Conservation (phyloP, 208 protist species). For the Leptomonas seymouri region DNA sequence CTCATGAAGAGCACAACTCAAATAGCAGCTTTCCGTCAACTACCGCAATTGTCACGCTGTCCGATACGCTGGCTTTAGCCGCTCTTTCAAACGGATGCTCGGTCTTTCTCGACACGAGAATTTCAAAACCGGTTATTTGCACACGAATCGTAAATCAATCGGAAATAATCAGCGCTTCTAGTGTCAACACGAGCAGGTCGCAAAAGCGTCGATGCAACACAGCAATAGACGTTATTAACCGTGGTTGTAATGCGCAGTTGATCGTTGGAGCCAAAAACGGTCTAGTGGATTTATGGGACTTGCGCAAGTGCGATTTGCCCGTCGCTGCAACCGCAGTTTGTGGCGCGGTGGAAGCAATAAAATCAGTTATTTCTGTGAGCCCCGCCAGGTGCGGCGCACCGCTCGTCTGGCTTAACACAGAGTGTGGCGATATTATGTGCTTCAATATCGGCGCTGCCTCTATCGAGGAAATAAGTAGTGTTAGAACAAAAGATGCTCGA, state of each 20-base stretch:
- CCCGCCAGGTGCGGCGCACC: conserved; percentile 22
- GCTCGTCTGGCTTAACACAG: conserved; percentile 38
- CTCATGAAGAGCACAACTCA: not conserved
- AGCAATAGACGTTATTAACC: conserved; percentile 6
- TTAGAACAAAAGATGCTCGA: conserved; percentile 31
- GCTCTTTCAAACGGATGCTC: conserved; percentile 54
- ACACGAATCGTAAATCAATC: conserved; percentile 8
- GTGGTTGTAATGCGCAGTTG: conserved; percentile 30
- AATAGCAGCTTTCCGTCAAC: conserved; percentile 10
- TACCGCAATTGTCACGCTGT: conserved; percentile 39
- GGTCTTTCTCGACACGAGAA: conserved; percentile 48
- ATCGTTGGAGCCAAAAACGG: conserved; percentile 55
- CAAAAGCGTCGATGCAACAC: conserved; percentile 7
- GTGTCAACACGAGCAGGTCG: not conserved
- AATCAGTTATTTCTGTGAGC: not conserved
- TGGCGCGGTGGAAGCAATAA: conserved; percentile 13
- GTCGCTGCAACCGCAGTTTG: conserved; percentile 27
- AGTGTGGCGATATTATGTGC: conserved; percentile 21
- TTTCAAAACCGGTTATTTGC: conserved; percentile 12
- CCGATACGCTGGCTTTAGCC: conserved; percentile 37
- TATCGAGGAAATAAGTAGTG: conserved; percentile 19
- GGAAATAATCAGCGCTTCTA: conserved; percentile 9
- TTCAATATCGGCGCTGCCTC: conserved; percentile 29
- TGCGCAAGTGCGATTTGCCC: conserved; percentile 36
- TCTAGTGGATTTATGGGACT: conserved; percentile 63